These are phyloP conservation scores for Acorus calamus DNA, from an alignment of 106 monocot species.

Conservation along the genomic window DNA sequence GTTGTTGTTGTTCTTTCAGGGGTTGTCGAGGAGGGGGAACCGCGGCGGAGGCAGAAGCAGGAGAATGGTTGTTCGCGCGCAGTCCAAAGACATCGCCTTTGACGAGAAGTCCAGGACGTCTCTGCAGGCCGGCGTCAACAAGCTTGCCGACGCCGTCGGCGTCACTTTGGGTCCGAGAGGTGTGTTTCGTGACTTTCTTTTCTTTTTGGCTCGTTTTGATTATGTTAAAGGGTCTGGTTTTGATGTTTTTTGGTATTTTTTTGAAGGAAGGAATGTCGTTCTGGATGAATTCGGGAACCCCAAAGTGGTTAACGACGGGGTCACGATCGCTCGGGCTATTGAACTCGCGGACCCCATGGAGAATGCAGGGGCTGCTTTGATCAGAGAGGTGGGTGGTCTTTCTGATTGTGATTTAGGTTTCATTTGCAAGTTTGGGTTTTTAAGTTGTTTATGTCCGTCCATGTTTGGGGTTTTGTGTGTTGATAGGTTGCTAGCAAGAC, in stretches of 20 bases:
- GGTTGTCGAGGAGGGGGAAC: slow-evolving; percentile 12
- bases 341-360: slow-evolving; percentile 81
- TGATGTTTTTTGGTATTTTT: background rate
- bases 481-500: slow-evolving; percentile 71
- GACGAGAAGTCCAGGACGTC: slow-evolving; percentile 70
- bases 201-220: background rate
- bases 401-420: background rate
- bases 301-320: slow-evolving; percentile 86
- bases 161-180: slow-evolving; percentile 97
- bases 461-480: too few relatives aligned
- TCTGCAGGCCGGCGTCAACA: slow-evolving; percentile 82
- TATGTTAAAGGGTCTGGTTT: too few relatives aligned
- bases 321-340: slow-evolving; percentile 80
- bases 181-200: slow-evolving; percentile 1
- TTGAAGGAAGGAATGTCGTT: slow-evolving; percentile 78
- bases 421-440: background rate
- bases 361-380: slow-evolving; percentile 81
- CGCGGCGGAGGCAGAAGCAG: slow-evolving; percentile 11
- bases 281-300: slow-evolving; percentile 81
- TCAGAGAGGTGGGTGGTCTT: slow-evolving; percentile 40
- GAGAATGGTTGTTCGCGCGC: slow-evolving; percentile 39
- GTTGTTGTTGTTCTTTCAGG: slow-evolving; percentile 3
- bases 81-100: slow-evolving; percentile 79
- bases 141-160: slow-evolving; percentile 90
- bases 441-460: background rate